phyloP scores from a whole-genome alignment of 73 alveolate species.

The Symbiodinium pilosum region DNA sequence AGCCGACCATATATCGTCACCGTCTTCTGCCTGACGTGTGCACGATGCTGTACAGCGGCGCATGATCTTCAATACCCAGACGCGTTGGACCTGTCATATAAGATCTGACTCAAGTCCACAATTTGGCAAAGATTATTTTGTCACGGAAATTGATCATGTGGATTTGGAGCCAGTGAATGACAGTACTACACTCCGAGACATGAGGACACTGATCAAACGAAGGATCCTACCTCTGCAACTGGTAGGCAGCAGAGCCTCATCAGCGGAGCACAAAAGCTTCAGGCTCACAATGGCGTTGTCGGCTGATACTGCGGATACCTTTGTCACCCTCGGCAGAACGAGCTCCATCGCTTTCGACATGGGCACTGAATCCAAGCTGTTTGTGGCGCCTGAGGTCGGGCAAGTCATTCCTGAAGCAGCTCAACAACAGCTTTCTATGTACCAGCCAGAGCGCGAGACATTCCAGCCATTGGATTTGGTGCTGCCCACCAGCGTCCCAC shows the following conservation, averaged over 20 bases:
- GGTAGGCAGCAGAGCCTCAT: background rate
- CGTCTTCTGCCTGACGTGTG: conserved; percentile 14
- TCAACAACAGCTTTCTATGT: background rate
- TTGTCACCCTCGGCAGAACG: background rate
- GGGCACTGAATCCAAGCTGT: conserved; percentile 7
- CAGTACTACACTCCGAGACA: background rate
- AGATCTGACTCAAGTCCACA: conserved; percentile 20
- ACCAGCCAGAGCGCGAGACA: background rate
- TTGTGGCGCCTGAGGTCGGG: background rate
- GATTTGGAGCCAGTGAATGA: background rate
- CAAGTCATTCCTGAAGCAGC: background rate
- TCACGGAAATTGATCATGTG: background rate
- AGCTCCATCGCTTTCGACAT: conserved; percentile 8
- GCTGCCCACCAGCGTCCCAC: background rate
- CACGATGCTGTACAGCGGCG: background rate
- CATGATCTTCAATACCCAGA: background rate
- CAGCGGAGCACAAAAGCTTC: background rate
- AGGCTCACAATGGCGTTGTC: background rate
- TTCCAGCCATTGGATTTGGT: background rate
- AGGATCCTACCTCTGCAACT: conserved; percentile 1
- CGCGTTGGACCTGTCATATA: conserved; percentile 1
- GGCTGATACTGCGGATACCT: background rate
- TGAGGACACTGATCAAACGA: background rate
- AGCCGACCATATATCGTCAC: background rate
- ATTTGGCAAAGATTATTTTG: conserved; percentile 29